Percentiles rank a stretch among this genome's conserved stretches.
Evolutionary conservation across 1,139 yeast species (phyloP).

Genomic region (Pichia sp.): DNA sequence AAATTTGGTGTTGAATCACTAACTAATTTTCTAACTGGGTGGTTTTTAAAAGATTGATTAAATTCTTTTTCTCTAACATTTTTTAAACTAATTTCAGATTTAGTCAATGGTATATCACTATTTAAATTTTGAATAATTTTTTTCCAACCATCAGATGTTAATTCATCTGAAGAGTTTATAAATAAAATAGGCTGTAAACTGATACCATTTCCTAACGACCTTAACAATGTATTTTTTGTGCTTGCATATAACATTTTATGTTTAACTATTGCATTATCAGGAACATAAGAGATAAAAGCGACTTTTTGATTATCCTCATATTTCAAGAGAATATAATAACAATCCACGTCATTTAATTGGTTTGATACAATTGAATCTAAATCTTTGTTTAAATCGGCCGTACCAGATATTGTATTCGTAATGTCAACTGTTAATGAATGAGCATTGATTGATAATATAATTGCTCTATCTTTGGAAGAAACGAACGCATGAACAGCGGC

Average conservation of each 20-base stretch:
- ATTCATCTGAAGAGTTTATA: slow-evolving; percentile 59
- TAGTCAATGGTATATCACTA: slow-evolving; percentile 46
- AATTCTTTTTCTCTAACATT: slow-evolving; percentile 14
- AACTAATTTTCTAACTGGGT: slow-evolving; percentile 7
- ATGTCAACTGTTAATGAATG: slow-evolving; percentile 27
- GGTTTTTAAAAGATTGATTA: too few species aligned
- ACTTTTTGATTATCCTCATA: slow-evolving; percentile 25
- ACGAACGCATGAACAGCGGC: slow-evolving; percentile 37
- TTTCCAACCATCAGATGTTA: slow-evolving; percentile 45
- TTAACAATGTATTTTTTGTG: slow-evolving; percentile 67
- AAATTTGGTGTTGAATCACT: slow-evolving; percentile 24
- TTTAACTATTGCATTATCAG: slow-evolving; percentile 77
- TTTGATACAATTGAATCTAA: slow-evolving; percentile 35
- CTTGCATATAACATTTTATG: slow-evolving; percentile 93
- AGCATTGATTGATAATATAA: slow-evolving; percentile 33
- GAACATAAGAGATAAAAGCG: slow-evolving; percentile 75
- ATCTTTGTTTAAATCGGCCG: slow-evolving; percentile 30
- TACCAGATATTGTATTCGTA: neutral
- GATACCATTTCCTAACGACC: slow-evolving; percentile 55
- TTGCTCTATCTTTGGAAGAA: slow-evolving; percentile 26
- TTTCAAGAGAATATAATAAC: slow-evolving; percentile 55
- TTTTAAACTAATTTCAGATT: slow-evolving; percentile 49
- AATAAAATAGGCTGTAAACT: slow-evolving; percentile 43
- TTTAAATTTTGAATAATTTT: slow-evolving; percentile 33
- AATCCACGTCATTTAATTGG: slow-evolving; percentile 42